phyloP scores from a whole-genome alignment of 2,329 filamentous ascomycete species.

The Sporothrix euskadiensis region DNA sequence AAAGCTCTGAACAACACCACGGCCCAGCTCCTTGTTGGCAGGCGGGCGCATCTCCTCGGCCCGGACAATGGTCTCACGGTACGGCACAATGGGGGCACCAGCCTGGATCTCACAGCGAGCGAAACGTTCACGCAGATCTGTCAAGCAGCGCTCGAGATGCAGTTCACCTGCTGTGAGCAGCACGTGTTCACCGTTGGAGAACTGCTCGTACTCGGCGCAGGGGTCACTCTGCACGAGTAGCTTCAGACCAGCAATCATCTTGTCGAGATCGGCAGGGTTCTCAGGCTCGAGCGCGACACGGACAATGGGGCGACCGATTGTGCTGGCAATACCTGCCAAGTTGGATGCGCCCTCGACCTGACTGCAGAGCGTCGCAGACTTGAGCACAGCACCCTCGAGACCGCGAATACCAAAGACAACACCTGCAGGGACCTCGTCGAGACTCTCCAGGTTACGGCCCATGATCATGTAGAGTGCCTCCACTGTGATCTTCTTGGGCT shows the following conservation, averaged over 20 bases:
- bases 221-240: constrained; percentile 93
- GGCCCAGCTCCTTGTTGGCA: constrained; percentile 79
- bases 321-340: constrained; percentile 75
- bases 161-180: constrained; percentile 90
- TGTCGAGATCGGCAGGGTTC: constrained; percentile 86
- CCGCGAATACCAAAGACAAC: constrained; percentile 95
- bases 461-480: constrained; percentile 92
- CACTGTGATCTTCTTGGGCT: constrained; percentile 79
- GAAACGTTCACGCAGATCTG: constrained; percentile 89
- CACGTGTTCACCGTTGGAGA: constrained; percentile 91
- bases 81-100: constrained; percentile 91
- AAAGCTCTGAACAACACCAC: constrained; percentile 72
- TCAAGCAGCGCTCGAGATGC: constrained; percentile 89
- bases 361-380: constrained; percentile 91
- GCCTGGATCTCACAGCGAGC: constrained; percentile 93
- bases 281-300: constrained; percentile 92
- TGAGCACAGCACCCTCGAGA: constrained; percentile 82
- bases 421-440: constrained; percentile 84
- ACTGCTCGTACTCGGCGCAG: constrained; percentile 92
- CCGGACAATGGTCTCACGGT: constrained; percentile 85
- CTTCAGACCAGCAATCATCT: constrained; percentile 87
- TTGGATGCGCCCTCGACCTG: constrained; percentile 85
- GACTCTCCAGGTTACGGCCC: constrained; percentile 82
- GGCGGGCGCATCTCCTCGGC: constrained; percentile 90
- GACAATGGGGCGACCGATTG: constrained; percentile 86